These are phyloP conservation scores for Cubamyces sp. DNA, from an alignment of 768 basidiomycete genomes.

Conservation along the genomic window DNA sequence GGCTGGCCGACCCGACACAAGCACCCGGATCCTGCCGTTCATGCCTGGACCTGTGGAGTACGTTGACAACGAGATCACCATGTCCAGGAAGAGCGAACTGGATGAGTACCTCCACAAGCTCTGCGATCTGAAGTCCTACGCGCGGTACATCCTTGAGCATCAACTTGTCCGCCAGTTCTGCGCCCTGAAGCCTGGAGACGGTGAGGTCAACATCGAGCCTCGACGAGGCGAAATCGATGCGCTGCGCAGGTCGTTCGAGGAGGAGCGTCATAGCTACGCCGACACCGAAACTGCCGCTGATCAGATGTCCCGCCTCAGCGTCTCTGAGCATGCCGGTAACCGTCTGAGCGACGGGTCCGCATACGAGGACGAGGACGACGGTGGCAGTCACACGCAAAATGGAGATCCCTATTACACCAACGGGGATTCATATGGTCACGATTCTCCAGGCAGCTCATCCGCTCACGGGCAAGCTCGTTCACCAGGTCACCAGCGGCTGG, in stretches of 20 bases:
- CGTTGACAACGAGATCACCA: conserved; percentile 84
- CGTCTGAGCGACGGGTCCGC: conserved; percentile 69
- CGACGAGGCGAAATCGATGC: conserved; percentile 62
- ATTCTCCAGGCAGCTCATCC: conserved; percentile 17
- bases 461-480: conserved; percentile 13
- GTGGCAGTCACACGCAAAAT: conserved; percentile 1
- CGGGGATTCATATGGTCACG: conserved; percentile 26
- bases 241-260: conserved; percentile 37
- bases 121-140: conserved; percentile 71
- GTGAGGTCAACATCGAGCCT: conserved; percentile 67
- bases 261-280: conserved; percentile 29
- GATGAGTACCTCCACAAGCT: conserved; percentile 87
- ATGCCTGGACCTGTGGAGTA: conserved; percentile 94
- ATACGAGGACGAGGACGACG: conserved; percentile 37
- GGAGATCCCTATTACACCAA: conserved; percentile 19
- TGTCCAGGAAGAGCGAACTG: conserved; percentile 77
- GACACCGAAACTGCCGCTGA: conserved; percentile 46
- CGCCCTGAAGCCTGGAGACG: conserved; percentile 83
- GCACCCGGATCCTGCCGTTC: conserved; percentile 83
- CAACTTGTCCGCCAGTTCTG: conserved; percentile 82
- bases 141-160: conserved; percentile 82
- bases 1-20: conserved; percentile 75
- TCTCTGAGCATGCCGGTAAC: conserved; percentile 48
- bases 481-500: conserved; percentile 23
- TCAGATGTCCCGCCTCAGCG: conserved; percentile 50